A percentile compares a stretch with the other conserved stretches of the same genome.
These are phyloP conservation scores for Xylaria sp. DNA, from an alignment of 2,329 filamentous ascomycete species.

Conservation along the genomic window DNA sequence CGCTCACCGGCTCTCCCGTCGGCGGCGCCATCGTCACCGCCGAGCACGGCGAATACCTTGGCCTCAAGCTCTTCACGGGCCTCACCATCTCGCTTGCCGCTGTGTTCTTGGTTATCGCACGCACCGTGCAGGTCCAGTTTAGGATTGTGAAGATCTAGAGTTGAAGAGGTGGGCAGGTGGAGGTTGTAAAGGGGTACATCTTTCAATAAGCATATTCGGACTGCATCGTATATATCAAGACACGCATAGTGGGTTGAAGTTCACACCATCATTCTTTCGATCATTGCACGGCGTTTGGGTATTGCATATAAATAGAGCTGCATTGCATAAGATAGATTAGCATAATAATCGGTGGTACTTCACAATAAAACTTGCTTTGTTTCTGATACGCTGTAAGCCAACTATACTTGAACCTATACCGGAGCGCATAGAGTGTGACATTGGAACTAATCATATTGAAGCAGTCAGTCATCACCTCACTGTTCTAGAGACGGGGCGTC, in stretches of 20 bases:
- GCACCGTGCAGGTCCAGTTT: slow-evolving; percentile 31
- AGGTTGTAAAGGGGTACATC: neutral
- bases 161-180: neutral
- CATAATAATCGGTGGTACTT: neutral
- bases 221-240: neutral
- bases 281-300: neutral
- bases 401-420: neutral
- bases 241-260: neutral
- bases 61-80: slow-evolving; percentile 74
- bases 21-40: slow-evolving; percentile 61
- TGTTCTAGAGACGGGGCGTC: neutral
- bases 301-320: slow-evolving; percentile 12
- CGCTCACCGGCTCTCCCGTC: slow-evolving; percentile 74
- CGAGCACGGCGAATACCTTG: slow-evolving; percentile 65
- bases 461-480: neutral
- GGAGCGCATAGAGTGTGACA: neutral
- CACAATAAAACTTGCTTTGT: no score
- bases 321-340: slow-evolving; percentile 7
- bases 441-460: neutral
- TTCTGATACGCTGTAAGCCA: no score
- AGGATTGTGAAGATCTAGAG: slow-evolving; percentile 27
- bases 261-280: neutral
- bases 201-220: neutral
- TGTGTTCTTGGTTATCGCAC: slow-evolving; percentile 18
- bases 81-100: slow-evolving; percentile 52